phyloP scores from a whole-genome alignment of 768 basidiomycete genomes.

The Xanthoconium stramineum region DNA sequence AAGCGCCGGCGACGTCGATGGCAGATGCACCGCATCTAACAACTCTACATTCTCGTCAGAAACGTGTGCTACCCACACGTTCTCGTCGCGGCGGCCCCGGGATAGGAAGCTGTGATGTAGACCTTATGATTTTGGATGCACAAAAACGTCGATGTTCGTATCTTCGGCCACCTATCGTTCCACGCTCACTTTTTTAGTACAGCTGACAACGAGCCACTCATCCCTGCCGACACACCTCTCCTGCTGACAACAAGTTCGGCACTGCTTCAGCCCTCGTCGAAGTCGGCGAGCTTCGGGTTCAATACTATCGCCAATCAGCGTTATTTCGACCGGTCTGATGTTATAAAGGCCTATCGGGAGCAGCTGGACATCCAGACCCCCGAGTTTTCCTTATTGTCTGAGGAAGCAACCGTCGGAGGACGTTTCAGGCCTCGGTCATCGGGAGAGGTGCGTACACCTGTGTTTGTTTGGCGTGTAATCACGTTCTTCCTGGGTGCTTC shows the following conservation, averaged over 20 bases:
- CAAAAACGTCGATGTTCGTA: slow-evolving; percentile 71
- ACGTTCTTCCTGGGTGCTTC: slow-evolving; percentile 4
- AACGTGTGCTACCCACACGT: slow-evolving; percentile 80
- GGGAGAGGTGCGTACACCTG: slow-evolving; percentile 59
- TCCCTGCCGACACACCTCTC: slow-evolving; percentile 64
- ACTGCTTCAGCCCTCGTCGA: slow-evolving; percentile 42
- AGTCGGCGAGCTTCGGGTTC: slow-evolving; percentile 39
- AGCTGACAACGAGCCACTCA: slow-evolving; percentile 73
- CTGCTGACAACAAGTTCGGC: slow-evolving; percentile 70
- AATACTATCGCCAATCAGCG: slow-evolving; percentile 63
- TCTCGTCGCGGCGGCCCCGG: slow-evolving; percentile 79
- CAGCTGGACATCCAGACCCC: slow-evolving; percentile 78
- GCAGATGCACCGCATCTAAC: slow-evolving; percentile 35
- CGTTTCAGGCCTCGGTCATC: slow-evolving; percentile 66
- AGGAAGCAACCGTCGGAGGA: slow-evolving; percentile 55
- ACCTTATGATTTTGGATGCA: slow-evolving; percentile 81
- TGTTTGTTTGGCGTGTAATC: slow-evolving; percentile 2
- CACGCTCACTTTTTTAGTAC: slow-evolving; percentile 18
- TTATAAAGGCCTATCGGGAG: slow-evolving; percentile 64
- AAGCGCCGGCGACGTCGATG: slow-evolving; percentile 22
- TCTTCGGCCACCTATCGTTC: slow-evolving; percentile 7
- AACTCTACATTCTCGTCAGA: slow-evolving; percentile 49
- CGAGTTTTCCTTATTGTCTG: slow-evolving; percentile 50
- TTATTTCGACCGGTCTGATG: slow-evolving; percentile 77
- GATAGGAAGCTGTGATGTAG: slow-evolving; percentile 74